phyloP scores from a whole-genome alignment of 2,329 filamentous ascomycete genomes.

The Canariomyces notabilis region DNA sequence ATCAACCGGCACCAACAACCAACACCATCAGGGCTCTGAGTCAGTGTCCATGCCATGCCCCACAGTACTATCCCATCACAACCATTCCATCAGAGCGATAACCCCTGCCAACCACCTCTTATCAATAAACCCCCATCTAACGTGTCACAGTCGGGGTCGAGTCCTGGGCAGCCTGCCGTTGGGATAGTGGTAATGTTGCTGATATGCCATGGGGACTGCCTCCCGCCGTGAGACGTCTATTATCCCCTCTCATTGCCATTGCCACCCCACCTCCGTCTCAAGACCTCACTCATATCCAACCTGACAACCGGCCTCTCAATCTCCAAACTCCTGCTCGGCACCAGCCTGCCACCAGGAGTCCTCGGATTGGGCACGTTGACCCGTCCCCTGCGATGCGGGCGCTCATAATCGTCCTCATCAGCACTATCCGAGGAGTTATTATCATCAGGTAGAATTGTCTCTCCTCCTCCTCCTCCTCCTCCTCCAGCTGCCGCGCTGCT shows the following conservation, averaged over 20 bases:
- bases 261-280: slow-evolving; percentile 19
- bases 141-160: too few relatives aligned
- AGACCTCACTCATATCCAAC: slow-evolving; percentile 31
- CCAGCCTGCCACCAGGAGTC: slow-evolving; percentile 47
- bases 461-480: slow-evolving; percentile 25
- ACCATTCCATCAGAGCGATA: too few relatives aligned
- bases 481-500: not conserved
- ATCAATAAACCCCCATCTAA: too few relatives aligned
- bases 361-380: slow-evolving; percentile 55
- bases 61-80: too few relatives aligned
- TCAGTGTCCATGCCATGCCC: too few relatives aligned
- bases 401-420: slow-evolving; percentile 38
- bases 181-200: too few relatives aligned
- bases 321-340: slow-evolving; percentile 54
- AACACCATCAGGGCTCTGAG: too few relatives aligned
- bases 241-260: not conserved
- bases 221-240: not conserved
- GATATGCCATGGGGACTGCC: not conserved
- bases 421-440: slow-evolving; percentile 34
- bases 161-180: too few relatives aligned
- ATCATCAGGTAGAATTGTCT: slow-evolving; percentile 31
- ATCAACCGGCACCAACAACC: too few relatives aligned
- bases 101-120: too few relatives aligned
- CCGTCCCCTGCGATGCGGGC: slow-evolving; percentile 44
- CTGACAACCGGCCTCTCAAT: slow-evolving; percentile 41